phyloP scores from a whole-genome alignment of 176 grass and related monocot genomes.

The Rhynchospora pubera region DNA sequence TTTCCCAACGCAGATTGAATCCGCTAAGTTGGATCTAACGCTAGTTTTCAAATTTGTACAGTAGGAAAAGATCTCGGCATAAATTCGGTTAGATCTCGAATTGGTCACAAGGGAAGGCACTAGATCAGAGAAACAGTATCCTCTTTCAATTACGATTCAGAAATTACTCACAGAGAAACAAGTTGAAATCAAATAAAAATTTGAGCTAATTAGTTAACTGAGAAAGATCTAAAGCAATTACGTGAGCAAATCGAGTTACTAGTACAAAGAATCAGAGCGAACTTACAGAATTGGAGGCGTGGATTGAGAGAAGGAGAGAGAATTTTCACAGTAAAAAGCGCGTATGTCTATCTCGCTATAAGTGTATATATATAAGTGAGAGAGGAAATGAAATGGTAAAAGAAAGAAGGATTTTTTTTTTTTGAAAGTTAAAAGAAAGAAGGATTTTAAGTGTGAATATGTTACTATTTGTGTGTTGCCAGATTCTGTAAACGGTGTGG shows the following conservation, averaged over 20 bases:
- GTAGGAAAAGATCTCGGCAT: neutral
- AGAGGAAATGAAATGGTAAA: neutral
- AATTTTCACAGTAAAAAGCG: too few relatives aligned
- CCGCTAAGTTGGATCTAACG: neutral
- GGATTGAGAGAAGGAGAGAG: too few relatives aligned
- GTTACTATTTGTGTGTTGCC: too few relatives aligned
- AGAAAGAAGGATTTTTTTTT: too few relatives aligned
- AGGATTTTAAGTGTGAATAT: too few relatives aligned
- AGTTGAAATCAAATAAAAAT: neutral
- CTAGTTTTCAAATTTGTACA: neutral
- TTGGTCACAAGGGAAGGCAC: neutral
- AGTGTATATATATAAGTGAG: neutral
- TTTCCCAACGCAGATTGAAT: neutral
- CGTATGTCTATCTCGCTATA: neutral
- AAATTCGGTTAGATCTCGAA: slow-evolving; percentile 2
- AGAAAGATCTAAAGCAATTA: neutral
- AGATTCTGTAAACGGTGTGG: too few relatives aligned
- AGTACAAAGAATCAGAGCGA: too few relatives aligned
- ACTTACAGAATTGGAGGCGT: neutral
- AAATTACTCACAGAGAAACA: neutral
- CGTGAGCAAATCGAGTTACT: too few relatives aligned
- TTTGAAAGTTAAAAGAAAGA: too few relatives aligned
- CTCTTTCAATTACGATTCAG: neutral
- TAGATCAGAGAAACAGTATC: neutral
- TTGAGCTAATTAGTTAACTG: neutral